A percentile compares a stretch with the other conserved stretches of the same genome.
Evolutionary conservation across 257 asterid genomes (phyloP).

Genomic region (Solanum bulbocastanum): DNA sequence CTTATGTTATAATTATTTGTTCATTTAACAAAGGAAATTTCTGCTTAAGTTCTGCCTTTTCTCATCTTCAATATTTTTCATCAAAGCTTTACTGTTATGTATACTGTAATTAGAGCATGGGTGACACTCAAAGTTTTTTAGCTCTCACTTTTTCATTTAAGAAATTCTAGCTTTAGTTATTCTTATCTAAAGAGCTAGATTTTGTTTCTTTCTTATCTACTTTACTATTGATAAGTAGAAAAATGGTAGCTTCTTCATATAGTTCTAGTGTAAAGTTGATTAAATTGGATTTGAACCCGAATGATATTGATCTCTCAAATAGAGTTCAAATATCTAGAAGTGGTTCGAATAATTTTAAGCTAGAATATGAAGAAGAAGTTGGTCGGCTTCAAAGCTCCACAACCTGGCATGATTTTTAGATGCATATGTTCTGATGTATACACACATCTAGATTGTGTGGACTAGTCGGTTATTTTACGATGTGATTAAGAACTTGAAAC

Average conservation of each 20-base stretch:
- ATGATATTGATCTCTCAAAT: background rate
- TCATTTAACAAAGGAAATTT: background rate
- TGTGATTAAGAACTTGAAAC: background rate
- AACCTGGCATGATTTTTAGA: background rate
- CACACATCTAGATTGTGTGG: background rate
- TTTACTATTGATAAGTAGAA: background rate
- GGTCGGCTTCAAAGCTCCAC: background rate
- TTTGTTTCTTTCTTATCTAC: background rate
- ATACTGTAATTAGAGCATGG: background rate
- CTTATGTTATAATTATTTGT: slow-evolving; percentile 20
- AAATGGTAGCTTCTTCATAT: background rate
- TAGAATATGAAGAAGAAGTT: background rate
- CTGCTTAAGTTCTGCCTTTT: background rate
- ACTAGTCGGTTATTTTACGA: background rate
- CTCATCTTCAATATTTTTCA: background rate
- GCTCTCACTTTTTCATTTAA: background rate
- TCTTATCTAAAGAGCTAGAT: background rate
- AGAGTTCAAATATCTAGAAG: background rate
- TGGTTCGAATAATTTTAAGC: background rate
- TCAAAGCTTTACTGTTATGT: background rate
- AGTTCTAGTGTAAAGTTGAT: background rate
- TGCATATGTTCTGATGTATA: background rate
- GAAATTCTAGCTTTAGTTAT: background rate
- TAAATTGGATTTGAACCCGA: background rate
- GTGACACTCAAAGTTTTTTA: background rate